phyloP scores from a whole-genome alignment of 441 rosid genomes.

The Jatropha multifida region DNA sequence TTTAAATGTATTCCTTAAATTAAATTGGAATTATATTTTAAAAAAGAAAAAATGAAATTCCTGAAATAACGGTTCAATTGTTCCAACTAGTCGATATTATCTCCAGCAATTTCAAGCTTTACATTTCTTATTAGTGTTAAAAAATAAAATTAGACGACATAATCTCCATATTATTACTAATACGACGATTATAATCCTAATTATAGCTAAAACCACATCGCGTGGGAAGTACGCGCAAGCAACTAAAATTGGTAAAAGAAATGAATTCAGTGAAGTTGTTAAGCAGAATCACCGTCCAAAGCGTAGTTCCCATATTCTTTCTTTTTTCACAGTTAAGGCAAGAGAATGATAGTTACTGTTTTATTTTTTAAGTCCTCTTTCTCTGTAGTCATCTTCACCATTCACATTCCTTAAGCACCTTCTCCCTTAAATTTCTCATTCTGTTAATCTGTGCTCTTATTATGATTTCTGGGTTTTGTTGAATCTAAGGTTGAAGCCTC shows the following conservation, averaged over 20 bases:
- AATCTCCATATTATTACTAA: too few relatives aligned
- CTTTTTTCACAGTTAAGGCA: not conserved
- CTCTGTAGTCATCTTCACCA: conserved; percentile 7
- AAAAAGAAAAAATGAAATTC: too few relatives aligned
- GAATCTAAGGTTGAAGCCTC: conserved; percentile 4
- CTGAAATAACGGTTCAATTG: too few relatives aligned
- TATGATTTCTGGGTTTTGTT: conserved; percentile 29
- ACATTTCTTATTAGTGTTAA: too few relatives aligned
- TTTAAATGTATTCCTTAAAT: too few relatives aligned
- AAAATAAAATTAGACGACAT: too few relatives aligned
- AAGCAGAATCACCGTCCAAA: conserved; percentile 13
- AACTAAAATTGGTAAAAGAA: not conserved
- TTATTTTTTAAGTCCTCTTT: not conserved
- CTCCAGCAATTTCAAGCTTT: too few relatives aligned
- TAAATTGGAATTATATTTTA: too few relatives aligned
- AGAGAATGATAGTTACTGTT: not conserved
- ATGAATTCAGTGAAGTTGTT: not conserved
- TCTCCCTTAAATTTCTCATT: conserved; percentile 5
- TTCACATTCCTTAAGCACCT: conserved; percentile 12
- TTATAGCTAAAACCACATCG: not conserved
- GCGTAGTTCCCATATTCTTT: not conserved
- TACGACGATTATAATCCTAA: too few relatives aligned
- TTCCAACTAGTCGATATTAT: too few relatives aligned
- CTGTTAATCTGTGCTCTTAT: conserved; percentile 6
- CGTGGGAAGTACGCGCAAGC: conserved; percentile 8